Conservation (phyloP, 495 filamentous ascomycete genomes). For the Xylaria nigripes region DNA sequence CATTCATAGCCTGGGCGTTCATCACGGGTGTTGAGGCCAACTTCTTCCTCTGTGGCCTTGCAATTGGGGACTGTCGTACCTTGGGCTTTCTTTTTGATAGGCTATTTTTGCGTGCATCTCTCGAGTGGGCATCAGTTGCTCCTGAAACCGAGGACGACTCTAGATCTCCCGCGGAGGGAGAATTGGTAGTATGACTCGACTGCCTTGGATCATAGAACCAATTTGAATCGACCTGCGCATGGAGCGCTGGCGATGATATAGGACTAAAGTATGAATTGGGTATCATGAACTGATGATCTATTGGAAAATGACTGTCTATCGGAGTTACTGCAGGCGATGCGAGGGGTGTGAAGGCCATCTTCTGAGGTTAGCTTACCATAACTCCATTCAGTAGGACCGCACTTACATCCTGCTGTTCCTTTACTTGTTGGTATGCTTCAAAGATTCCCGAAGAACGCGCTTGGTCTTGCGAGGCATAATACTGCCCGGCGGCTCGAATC, state of each 20-base stretch:
- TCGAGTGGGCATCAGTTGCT: slow-evolving; percentile 32
- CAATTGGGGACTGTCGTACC: slow-evolving; percentile 75
- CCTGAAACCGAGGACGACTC: slow-evolving; percentile 31
- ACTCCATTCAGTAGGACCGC: slow-evolving; percentile 8
- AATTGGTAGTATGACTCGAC: slow-evolving; percentile 31
- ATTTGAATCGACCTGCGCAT: slow-evolving; percentile 59
- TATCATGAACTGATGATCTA: slow-evolving; percentile 70
- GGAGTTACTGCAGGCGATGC: slow-evolving; percentile 93
- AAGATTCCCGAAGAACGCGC: slow-evolving; percentile 23
- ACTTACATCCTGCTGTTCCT: slow-evolving; percentile 75
- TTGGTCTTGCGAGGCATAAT: slow-evolving; percentile 50
- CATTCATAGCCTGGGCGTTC: slow-evolving; percentile 47
- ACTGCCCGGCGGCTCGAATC: slow-evolving; percentile 64
- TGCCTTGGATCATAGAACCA: slow-evolving; percentile 36
- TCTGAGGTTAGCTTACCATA: slow-evolving; percentile 23
- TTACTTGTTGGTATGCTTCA: slow-evolving; percentile 52
- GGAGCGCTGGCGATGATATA: slow-evolving; percentile 81
- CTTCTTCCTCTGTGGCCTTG: slow-evolving; percentile 66
- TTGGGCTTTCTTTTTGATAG: slow-evolving; percentile 41
- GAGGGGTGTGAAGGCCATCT: slow-evolving; percentile 89
- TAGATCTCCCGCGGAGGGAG: slow-evolving; percentile 40
- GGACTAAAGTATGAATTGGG: slow-evolving; percentile 92
- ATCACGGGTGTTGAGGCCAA: slow-evolving; percentile 48
- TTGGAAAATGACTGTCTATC: slow-evolving; percentile 70
- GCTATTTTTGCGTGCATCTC: slow-evolving; percentile 40